Evolutionary conservation across 1,284 basidiomycete species (phyloP), one percentile per base, ranked within the genome.

Genomic region (Tilletia setariae): DNA sequence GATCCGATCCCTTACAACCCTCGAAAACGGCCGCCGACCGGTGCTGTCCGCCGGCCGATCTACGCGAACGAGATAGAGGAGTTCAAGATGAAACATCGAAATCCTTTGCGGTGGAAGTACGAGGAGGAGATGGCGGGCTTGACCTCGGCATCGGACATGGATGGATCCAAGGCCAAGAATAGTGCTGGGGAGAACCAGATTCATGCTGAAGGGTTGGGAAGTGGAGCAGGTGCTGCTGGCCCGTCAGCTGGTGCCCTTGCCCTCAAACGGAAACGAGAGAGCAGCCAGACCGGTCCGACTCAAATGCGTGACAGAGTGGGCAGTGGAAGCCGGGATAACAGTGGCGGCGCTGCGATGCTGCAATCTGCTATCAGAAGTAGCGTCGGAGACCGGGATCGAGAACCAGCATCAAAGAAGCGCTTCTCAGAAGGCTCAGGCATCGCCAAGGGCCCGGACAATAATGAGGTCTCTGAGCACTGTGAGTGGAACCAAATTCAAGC

Each of bases 401-500:
- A 59, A 30, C 56, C 56, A 35, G 56, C 56, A 30, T 7, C 15
- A 2, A 61, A 61, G 56, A 61, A 40, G 56, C 9, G 56, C 13
- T 35, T 15, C 28, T 9, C 32, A 11, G 30, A 25, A 3, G 28
- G 30, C 28, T 15, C 25, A 13, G 25, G 11, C 1, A 16, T 61
- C 2, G 25, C 15, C 2, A 61, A 61, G 28, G 56, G 56, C 19
- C 56, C 56, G 56, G 56, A 61, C 28, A 61, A 61, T 30, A 61
- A 61, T 61, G 56, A 61, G 28, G 56, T 61, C 7, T 61, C 56
- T 16, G 56, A 61, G 28, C 56, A 61, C 28, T 61, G 56, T 61
- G 56, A 61, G 56, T 56, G 15, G 49, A 51, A 11, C 15, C 15
- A 51, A 7, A 21, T 9, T 11, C 43, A 44, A 44, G 43, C n/a